Percentiles rank a stretch among this genome's conserved stretches.
Evolutionary conservation across 1,284 basidiomycete genomes (phyloP).

Genomic region (Leccinum subrobustum): DNA sequence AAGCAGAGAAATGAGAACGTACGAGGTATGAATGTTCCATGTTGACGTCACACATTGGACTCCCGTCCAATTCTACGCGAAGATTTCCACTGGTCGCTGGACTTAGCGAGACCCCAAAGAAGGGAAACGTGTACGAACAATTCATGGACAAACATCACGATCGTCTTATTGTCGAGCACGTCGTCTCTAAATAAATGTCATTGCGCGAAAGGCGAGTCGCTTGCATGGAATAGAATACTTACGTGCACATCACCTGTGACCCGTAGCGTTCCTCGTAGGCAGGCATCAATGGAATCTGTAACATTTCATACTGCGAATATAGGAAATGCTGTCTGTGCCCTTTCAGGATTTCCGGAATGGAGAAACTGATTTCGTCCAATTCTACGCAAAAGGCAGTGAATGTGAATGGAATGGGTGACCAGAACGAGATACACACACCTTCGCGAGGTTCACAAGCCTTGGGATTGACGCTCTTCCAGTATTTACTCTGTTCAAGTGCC

Average conservation of each 20-base stretch:
- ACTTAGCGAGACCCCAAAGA: conserved; percentile 9
- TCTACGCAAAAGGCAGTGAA: conserved; percentile 38
- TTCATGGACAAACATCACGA: conserved; percentile 88
- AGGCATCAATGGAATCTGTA: conserved; percentile 76
- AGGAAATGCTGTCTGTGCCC: conserved; percentile 80
- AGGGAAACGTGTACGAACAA: conserved; percentile 56
- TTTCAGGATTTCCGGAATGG: conserved; percentile 82
- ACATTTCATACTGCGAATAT: conserved; percentile 69
- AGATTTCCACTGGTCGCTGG: conserved; percentile 70
- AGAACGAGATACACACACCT: conserved; percentile 41
- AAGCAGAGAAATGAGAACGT: conserved; percentile 12
- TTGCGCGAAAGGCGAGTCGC: not conserved
- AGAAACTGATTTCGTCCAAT: conserved; percentile 55
- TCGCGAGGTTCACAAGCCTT: conserved; percentile 78
- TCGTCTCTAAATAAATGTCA: conserved; percentile 48
- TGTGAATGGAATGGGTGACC: not conserved
- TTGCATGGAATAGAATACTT: conserved; percentile 32
- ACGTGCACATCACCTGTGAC: conserved; percentile 86
- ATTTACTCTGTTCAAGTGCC: conserved; percentile 81
- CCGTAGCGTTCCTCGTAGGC: conserved; percentile 70
- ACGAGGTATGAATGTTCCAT: conserved; percentile 84
- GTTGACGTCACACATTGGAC: conserved; percentile 69
- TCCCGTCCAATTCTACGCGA: conserved; percentile 74
- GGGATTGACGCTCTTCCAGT: conserved; percentile 86
- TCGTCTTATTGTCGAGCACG: conserved; percentile 63